Evolutionary conservation across 2,329 filamentous ascomycete species (phyloP), one percentile per base, ranked within the genome.

Genomic region (Beauveria australis): DNA sequence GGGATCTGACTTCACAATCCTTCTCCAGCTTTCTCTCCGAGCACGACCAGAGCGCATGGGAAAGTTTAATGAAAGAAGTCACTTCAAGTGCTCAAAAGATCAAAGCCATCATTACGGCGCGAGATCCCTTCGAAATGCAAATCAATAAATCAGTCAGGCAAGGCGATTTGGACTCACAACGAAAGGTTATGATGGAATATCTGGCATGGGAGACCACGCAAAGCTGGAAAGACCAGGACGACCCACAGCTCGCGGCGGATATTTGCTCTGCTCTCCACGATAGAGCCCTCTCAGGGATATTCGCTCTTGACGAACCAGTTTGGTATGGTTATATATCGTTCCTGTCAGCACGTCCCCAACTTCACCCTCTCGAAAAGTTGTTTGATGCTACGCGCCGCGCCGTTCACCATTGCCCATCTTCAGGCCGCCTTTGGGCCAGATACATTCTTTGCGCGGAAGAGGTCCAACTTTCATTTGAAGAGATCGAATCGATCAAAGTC

Each of bases 381-480:
- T 80, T 96, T 10, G 83, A 90, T 52, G 82, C 93, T 7, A 79
- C 95, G 2, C 87, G 91, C 67, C 84, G 92, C 65, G 92, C 91
- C 14, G 94, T 92, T 10, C 84, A 87, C 48, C 94, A 97, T 73
- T 96, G 93, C 67, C 92, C 94, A 2, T 96, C 92, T 89, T 95
- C 92, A 7, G 94, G 94, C 18, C 81, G 84, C 30, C 80, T 99
- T 7, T 99, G 94, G 94, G 90, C 91, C 7, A 87, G 93, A 65
- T 92, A 92, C 65, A 88, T 99, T 28, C 76, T 97, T 57, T 88
- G 87, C 22, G 89, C 91, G 3, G 94, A 97, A 74, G 84, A 90
- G 51, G 88, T 90, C 63, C 83, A 84, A 40, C 82, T 87, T 64
- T 80, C 88, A 0, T 96, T 96, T 67, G 79, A 87, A 26, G 88